Conservation (phyloP, 805 yeast genomes). For the Metschnikowia reukaufii region DNA sequence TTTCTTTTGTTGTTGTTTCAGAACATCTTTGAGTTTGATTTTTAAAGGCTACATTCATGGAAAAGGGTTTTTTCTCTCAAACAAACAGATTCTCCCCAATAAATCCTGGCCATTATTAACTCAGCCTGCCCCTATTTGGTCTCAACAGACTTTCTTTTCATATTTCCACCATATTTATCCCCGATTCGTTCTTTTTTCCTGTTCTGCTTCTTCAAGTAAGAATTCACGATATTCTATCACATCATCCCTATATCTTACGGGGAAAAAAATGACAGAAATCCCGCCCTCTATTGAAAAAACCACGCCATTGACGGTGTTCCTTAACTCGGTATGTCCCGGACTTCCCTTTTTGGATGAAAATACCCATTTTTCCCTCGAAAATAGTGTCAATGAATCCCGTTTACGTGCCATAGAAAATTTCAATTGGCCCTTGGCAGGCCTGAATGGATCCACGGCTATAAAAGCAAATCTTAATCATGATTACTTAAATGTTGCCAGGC, state of each 20-base stretch:
- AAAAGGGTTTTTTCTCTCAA: no score
- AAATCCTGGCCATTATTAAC: neutral
- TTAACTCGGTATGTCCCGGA: constrained; percentile 41
- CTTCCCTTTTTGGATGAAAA: constrained; percentile 32
- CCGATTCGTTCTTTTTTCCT: no score
- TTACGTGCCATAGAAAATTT: constrained; percentile 12
- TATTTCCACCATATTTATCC: no score
- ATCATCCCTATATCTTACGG: no score
- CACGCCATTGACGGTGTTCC: constrained; percentile 32
- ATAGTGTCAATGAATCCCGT: constrained; percentile 11
- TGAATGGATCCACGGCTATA: constrained; percentile 17
- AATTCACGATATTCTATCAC: no score
- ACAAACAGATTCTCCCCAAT: no score
- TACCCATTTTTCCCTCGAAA: constrained; percentile 29
- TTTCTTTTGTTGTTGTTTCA: no score
- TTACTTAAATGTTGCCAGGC: constrained; percentile 40
- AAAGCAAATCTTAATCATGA: constrained; percentile 21
- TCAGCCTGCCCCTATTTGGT: neutral
- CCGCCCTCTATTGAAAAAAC: constrained; percentile 18
- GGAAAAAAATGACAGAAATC: constrained; percentile 9
- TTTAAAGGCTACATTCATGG: no score
- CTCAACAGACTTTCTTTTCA: neutral
- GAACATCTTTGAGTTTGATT: no score
- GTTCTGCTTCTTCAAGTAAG: no score
- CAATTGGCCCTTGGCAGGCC: constrained; percentile 30